Conservation (phyloP, 805 yeast genomes). For the Nakazawaea ernobii region DNA sequence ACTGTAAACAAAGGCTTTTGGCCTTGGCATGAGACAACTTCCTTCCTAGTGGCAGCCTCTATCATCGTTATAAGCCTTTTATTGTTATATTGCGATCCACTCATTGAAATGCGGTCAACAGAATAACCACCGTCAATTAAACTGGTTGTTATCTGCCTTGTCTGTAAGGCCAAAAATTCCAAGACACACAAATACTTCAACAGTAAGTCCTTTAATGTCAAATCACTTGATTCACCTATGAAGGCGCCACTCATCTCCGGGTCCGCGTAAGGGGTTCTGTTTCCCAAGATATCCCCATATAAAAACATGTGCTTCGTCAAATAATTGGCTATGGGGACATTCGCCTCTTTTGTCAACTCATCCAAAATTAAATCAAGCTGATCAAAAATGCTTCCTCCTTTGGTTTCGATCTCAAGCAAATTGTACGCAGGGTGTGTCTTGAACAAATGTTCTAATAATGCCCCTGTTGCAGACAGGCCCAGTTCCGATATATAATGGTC, state of each 20-base stretch:
- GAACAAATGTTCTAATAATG: constrained; percentile 42
- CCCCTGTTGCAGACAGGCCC: constrained; percentile 58
- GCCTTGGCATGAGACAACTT: constrained; percentile 8
- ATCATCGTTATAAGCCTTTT: constrained; percentile 30
- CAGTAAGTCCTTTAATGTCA: constrained; percentile 27
- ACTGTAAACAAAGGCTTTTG: constrained; percentile 20
- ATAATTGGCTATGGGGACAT: not conserved
- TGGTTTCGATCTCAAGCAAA: constrained; percentile 9
- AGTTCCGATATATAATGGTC: constrained; percentile 38
- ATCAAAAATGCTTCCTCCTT: constrained; percentile 4
- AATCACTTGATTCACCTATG: constrained; percentile 40
- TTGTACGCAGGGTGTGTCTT: constrained; percentile 31
- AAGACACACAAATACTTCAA: constrained; percentile 38
- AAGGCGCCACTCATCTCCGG: constrained; percentile 41
- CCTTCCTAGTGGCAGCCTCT: constrained; percentile 17
- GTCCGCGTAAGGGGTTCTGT: constrained; percentile 51
- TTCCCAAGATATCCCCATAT: constrained; percentile 55
- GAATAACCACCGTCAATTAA: constrained; percentile 18
- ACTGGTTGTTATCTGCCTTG: constrained; percentile 32
- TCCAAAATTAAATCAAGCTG: constrained; percentile 4
- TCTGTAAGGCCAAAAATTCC: constrained; percentile 49
- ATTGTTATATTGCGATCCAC: constrained; percentile 53
- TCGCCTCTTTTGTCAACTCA: not conserved
- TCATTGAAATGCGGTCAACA: constrained; percentile 31
- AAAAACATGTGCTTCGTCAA: constrained; percentile 32